These are phyloP conservation scores for Colletotrichum endophyticum DNA, from an alignment of 2,329 filamentous ascomycete species.

Conservation along the genomic window DNA sequence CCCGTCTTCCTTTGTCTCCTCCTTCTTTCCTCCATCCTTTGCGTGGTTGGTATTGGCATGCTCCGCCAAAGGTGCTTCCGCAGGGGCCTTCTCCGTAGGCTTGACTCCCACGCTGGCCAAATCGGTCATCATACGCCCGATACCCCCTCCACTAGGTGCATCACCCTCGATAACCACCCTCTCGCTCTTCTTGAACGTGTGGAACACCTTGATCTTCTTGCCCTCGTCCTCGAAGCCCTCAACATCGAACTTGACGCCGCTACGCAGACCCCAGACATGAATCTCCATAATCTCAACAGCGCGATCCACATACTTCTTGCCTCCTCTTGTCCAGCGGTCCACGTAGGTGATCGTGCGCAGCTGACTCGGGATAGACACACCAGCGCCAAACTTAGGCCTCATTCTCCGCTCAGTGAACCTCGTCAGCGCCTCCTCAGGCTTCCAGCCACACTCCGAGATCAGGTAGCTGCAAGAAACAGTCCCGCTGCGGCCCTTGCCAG, in stretches of 20 bases:
- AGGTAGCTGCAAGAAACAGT: conserved; percentile 88
- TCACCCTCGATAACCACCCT: conserved; percentile 69
- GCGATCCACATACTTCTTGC: conserved; percentile 82
- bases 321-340: conserved; percentile 78
- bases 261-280: conserved; percentile 85
- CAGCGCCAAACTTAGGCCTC: conserved; percentile 85
- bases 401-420: conserved; percentile 82
- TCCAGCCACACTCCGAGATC: conserved; percentile 80
- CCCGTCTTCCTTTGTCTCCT: background rate
- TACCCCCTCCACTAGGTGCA: conserved; percentile 52
- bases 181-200: conserved; percentile 79
- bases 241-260: conserved; percentile 86
- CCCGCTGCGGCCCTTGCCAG: conserved; percentile 91
- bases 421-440: conserved; percentile 54
- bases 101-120: conserved; percentile 48
- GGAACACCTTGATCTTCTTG: conserved; percentile 81
- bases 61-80: conserved; percentile 37
- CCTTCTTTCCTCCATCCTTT: conserved; percentile 1
- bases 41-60: conserved; percentile 27
- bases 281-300: conserved; percentile 86
- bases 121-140: conserved; percentile 59
- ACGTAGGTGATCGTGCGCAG: conserved; percentile 88
- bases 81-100: conserved; percentile 38
- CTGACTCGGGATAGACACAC: conserved; percentile 93
- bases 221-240: conserved; percentile 90